These are phyloP conservation scores for Leucogyrophana mollusca DNA, from an alignment of 768 basidiomycete genomes.

Conservation along the genomic window DNA sequence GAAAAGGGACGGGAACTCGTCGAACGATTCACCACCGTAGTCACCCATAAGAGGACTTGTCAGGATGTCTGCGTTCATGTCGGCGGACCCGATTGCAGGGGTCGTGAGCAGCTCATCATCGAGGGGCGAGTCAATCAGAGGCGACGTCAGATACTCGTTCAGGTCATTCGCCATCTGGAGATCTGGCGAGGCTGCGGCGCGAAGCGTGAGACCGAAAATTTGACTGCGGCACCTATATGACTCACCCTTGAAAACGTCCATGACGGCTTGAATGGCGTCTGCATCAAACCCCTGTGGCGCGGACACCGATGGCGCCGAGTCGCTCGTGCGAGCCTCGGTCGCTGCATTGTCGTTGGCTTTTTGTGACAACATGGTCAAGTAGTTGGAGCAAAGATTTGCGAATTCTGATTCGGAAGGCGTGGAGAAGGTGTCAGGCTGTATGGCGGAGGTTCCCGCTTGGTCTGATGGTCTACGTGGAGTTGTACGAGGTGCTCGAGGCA, in stretches of 20 bases:
- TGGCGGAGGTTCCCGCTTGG: conserved; percentile 29
- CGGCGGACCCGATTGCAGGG: conserved; percentile 36
- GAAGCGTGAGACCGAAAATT: background rate
- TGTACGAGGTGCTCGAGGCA: conserved; percentile 69
- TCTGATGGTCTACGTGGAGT: conserved; percentile 41
- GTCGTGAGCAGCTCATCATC: conserved; percentile 45
- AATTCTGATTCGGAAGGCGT: conserved; percentile 35
- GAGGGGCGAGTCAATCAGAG: conserved; percentile 45
- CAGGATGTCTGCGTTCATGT: conserved; percentile 36
- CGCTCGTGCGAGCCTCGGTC: conserved; percentile 29
- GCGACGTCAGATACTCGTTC: conserved; percentile 46
- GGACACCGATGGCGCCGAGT: conserved; percentile 23
- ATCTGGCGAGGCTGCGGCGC: conserved; percentile 37
- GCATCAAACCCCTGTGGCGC: conserved; percentile 19
- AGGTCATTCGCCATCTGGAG: conserved; percentile 35
- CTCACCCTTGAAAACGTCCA: conserved; percentile 40
- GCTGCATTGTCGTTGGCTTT: conserved; percentile 40
- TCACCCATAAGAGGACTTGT: conserved; percentile 43
- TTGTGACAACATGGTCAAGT: conserved; percentile 66
- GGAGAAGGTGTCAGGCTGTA: conserved; percentile 22
- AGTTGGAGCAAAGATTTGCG: conserved; percentile 51
- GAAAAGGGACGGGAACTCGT: conserved; percentile 33
- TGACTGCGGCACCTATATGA: conserved; percentile 7
- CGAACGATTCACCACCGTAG: conserved; percentile 31
- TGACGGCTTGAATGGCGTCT: conserved; percentile 35